Evolutionary conservation across 177 flowering plant genomes (phyloP), one percentile per base, ranked within the genome.

Genomic region (Tripterygium wilfordii): DNA sequence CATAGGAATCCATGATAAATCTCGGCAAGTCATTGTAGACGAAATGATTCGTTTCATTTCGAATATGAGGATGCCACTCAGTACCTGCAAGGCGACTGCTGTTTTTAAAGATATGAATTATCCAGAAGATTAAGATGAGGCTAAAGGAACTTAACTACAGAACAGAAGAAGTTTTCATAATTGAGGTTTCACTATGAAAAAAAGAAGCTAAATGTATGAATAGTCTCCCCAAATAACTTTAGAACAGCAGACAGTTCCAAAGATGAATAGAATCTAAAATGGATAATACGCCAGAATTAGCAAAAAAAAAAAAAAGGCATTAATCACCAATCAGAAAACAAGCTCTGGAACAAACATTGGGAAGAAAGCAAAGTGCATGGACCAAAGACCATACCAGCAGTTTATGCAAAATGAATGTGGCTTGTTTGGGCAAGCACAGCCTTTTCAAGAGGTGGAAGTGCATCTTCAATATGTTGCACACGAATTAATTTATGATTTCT

Each of bases 401-500:
- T 85, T 70, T 94, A 94, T 30, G 97, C 89, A 71, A 87, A 83
- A 60, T 90, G 97, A 43, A 94, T 57, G 68, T 87, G 97, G 53
- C 86, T 83, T 48, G 69, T 78, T 61, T 89, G 97, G 8, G 79
- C 82, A 53, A 75, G 54, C 16, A 80, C 65, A 41, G 80, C 78
- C 74, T 85, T 85, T 66, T 90, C 99, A 30, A 94, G 63, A 1
- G 77, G 61, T 60, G 96, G 83, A 66, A 94, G 77, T 32, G 78
- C 75, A 63, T 82, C 71, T 74, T 94, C 99, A 53, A 90, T 63
- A 14, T 59, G 57, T 35, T 70, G 66, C 30, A 81, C 83, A 40
- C 96, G 91, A 53, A 48, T 58, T 76, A 94, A 54, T 49, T 77
- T 79, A 62, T 71, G 85, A 63, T 96, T 83, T 69, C 99, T 79